Evolutionary conservation across 2,329 filamentous ascomycete species (phyloP), one percentile per base, ranked within the genome.

Genomic region (Ophiosphaerella korrae): DNA sequence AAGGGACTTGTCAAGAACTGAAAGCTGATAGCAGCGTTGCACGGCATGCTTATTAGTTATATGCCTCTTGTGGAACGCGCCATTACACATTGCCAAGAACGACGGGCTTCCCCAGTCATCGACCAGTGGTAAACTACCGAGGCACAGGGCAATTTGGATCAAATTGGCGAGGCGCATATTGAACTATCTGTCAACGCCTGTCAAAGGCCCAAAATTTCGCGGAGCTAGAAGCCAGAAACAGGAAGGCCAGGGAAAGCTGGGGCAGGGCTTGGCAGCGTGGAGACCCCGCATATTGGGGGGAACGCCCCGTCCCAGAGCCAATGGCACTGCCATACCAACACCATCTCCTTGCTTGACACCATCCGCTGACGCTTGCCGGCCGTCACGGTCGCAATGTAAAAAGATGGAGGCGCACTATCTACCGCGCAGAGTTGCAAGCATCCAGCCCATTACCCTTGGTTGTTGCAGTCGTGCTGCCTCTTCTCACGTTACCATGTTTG

Each of bases 191-290:
- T 48, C 48, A 50, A 39, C 16, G 35, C 45, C 50, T 35, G 44
- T 48, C 47, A 43, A 41, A 45, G 13, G 23, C n/a, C 33, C 23
- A 41, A 11, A 38, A 39, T 24, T 33, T 39, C 48, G 48, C 43
- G 54, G 48, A 41, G 38, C 18, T 24, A 18, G 40, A 23, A 40
- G 44, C 49, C 59, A 48, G 39, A 52, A 53, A 49, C 18, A 51
- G 45, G 48, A 52, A 53, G 43, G 54, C 56, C 33, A 42, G 45
- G 24, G 29, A 49, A 57, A 53, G 50, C 52, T 60, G 63, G 62
- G 60, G 62, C 37, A 48, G 38, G 45, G 18, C 63, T 68, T 65
- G 62, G 64, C 61, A 45, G 23, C 53, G 55, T 68, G 65, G 65
- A 57, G 65, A 62, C 60, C 66, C 64, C 64, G 63, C 63, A 59